Percentiles rank a stretch among this genome's conserved stretches.
Conservation (phyloP, 83 land plant species). For the Thuja plicata region DNA sequence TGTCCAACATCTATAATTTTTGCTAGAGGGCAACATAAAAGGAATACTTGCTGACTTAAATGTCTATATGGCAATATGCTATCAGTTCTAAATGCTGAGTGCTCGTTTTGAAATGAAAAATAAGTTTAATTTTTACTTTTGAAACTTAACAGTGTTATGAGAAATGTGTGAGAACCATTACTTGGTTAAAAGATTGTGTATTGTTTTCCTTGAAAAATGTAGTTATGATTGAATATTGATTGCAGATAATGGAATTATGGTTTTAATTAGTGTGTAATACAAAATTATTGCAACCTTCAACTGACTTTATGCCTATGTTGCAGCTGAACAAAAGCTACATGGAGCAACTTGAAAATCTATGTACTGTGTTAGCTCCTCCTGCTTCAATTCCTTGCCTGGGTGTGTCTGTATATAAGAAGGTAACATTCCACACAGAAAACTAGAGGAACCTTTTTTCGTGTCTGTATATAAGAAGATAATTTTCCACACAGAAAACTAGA, state of each 20-base stretch:
- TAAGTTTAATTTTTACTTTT: neutral
- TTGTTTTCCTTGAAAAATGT: neutral
- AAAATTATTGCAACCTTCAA: neutral
- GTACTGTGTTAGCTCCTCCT: constrained; percentile 21
- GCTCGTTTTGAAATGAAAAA: neutral
- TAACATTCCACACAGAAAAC: neutral
- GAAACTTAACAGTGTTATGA: neutral
- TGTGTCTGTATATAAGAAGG: constrained; percentile 31
- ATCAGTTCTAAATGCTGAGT: neutral
- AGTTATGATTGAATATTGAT: neutral
- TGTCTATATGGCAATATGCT: neutral
- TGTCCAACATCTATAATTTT: neutral
- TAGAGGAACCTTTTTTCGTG: neutral
- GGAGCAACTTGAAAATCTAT: constrained; percentile 22
- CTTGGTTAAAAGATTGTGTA: neutral
- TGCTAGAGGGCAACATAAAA: neutral
- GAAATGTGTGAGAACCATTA: neutral
- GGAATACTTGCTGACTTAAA: neutral
- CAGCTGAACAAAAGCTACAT: constrained; percentile 23
- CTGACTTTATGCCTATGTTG: neutral
- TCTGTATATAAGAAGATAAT: constrained; percentile 36
- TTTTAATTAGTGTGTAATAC: neutral
- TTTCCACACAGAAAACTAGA: neutral
- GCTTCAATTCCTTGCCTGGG: constrained; percentile 40
- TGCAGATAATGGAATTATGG: neutral